Conservation (phyloP, 805 yeast genomes). For the Saccharomycopsis sp. region DNA sequence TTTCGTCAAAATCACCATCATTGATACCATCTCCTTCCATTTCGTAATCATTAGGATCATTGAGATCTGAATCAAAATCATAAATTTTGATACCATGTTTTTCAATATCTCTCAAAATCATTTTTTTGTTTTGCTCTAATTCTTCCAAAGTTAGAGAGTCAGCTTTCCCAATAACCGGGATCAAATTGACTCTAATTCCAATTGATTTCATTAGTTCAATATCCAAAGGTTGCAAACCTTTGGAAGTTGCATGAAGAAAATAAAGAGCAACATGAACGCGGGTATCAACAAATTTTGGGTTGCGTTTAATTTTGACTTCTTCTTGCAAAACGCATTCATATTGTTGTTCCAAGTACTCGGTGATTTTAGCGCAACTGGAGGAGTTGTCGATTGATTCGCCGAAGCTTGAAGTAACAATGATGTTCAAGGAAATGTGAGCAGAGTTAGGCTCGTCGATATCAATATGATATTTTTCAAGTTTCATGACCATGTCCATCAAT, state of each 20-base stretch:
- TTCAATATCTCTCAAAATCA: conserved; percentile 47
- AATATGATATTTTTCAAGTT: conserved; percentile 23
- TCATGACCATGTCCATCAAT: too few relatives aligned
- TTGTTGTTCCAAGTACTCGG: conserved; percentile 62
- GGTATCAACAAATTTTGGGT: conserved; percentile 72
- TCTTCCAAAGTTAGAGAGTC: conserved; percentile 70
- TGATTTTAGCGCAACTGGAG: conserved; percentile 38
- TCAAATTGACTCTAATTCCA: conserved; percentile 65
- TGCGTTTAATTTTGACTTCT: conserved; percentile 79
- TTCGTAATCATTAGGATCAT: neutral
- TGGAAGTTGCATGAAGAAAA: conserved; percentile 57
- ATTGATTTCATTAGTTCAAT: conserved; percentile 59
- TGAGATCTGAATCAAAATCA: conserved; percentile 37
- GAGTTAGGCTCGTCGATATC: conserved; percentile 51
- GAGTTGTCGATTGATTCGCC: conserved; percentile 65
- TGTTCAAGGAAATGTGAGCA: conserved; percentile 42
- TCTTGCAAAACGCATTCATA: conserved; percentile 74
- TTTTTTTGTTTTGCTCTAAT: conserved; percentile 41
- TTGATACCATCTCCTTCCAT: conserved; percentile 15
- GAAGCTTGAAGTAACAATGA: conserved; percentile 68
- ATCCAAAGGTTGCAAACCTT: conserved; percentile 60
- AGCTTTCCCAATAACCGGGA: conserved; percentile 76
- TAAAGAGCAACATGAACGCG: conserved; percentile 68
- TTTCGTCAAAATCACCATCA: neutral
- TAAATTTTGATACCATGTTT: conserved; percentile 54